These are phyloP conservation scores for Tulasnella sp. DNA, from an alignment of 768 basidiomycete genomes.

Conservation along the genomic window DNA sequence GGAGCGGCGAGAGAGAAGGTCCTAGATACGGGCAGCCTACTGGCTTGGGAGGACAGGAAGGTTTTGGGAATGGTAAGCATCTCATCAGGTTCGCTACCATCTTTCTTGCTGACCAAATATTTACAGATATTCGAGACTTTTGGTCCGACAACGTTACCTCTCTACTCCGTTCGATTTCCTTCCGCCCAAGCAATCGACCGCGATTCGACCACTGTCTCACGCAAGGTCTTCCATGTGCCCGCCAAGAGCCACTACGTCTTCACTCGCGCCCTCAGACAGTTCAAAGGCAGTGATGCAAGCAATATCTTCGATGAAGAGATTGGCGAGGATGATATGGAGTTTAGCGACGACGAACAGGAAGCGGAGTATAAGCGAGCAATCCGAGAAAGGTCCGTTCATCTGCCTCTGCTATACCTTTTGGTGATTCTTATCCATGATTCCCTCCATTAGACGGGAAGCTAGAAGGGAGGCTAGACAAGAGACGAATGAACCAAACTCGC, in stretches of 20 bases:
- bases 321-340: slow-evolving; percentile 81
- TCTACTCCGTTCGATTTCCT: slow-evolving; percentile 82
- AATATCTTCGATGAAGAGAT: slow-evolving; percentile 94
- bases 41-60: slow-evolving; percentile 80
- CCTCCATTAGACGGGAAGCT: not conserved
- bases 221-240: slow-evolving; percentile 67
- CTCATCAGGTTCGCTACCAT: not conserved
- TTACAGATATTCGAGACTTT: slow-evolving; percentile 86
- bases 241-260: slow-evolving; percentile 76
- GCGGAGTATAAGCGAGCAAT: slow-evolving; percentile 52
- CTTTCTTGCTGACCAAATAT: not conserved
- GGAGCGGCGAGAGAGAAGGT: slow-evolving; percentile 45
- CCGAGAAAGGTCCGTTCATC: slow-evolving; percentile 43
- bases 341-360: slow-evolving; percentile 92
- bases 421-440: not conserved
- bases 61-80: slow-evolving; percentile 80
- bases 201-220: slow-evolving; percentile 37
- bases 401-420: slow-evolving; percentile 17
- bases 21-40: slow-evolving; percentile 79
- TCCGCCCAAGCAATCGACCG: slow-evolving; percentile 50
- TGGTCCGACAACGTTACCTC: slow-evolving; percentile 80
- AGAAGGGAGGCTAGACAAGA: not conserved
- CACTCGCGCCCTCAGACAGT: slow-evolving; percentile 51
- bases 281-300: slow-evolving; percentile 88
- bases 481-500: not conserved